phyloP scores from a whole-genome alignment of 768 basidiomycete species.

The Gymnopilus junonius region DNA sequence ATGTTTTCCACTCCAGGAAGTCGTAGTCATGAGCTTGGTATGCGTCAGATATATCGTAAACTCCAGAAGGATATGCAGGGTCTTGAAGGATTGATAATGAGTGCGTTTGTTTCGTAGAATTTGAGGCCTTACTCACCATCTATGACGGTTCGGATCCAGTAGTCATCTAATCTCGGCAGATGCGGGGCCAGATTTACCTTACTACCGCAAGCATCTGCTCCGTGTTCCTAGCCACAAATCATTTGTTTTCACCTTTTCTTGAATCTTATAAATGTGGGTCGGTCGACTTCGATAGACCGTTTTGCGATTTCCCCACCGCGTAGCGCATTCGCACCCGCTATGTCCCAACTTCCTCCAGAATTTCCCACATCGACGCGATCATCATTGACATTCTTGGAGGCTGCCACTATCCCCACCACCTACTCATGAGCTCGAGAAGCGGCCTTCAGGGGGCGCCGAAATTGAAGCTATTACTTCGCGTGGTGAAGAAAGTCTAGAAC shows the following conservation, averaged over 20 bases:
- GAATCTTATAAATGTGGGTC: slow-evolving; percentile 1
- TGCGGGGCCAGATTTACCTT: neutral
- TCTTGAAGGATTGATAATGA: neutral
- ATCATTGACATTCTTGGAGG: slow-evolving; percentile 12
- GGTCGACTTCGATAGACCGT: neutral
- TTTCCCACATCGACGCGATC: slow-evolving; percentile 11
- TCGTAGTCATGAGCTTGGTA: neutral
- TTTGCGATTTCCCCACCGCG: neutral
- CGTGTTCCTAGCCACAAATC: neutral
- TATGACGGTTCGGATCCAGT: slow-evolving; percentile 11
- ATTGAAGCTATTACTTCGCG: slow-evolving; percentile 27
- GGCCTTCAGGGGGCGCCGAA: neutral
- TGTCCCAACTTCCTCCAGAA: slow-evolving; percentile 1
- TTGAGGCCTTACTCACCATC: neutral
- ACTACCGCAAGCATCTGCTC: neutral
- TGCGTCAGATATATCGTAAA: neutral
- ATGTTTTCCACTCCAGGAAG: neutral
- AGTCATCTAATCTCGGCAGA: neutral
- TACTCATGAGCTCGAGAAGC: neutral
- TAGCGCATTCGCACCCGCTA: neutral
- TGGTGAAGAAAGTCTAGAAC: slow-evolving; percentile 31
- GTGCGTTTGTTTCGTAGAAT: neutral
- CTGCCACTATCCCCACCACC: neutral
- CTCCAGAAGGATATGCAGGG: neutral
- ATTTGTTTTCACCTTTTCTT: neutral